Conservation (phyloP, 1,139 yeast genomes). For the Saccharomycopsis hybrid region DNA sequence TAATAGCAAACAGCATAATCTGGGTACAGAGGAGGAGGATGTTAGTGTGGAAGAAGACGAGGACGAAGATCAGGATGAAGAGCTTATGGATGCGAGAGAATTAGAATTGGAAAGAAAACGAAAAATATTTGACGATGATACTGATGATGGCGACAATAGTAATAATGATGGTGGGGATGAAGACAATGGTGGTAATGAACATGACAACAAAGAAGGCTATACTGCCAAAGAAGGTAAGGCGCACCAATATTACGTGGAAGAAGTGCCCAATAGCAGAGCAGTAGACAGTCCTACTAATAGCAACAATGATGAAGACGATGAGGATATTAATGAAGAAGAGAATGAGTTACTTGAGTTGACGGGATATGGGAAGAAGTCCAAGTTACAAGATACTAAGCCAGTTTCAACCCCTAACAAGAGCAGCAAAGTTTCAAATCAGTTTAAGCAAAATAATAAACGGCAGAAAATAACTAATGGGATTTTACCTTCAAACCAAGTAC, state of each 20-base stretch:
- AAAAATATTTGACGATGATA: slow-evolving; percentile 10
- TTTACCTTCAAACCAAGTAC: neutral
- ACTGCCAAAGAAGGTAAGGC: too few species aligned
- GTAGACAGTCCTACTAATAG: too few species aligned
- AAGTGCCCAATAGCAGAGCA: too few species aligned
- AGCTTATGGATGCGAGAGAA: neutral
- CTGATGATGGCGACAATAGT: slow-evolving; percentile 5
- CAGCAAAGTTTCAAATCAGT: too few species aligned
- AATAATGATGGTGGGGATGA: slow-evolving; percentile 10
- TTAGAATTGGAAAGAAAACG: slow-evolving; percentile 10
- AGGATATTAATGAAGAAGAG: slow-evolving; percentile 14
- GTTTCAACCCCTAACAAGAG: neutral
- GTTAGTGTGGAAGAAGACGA: slow-evolving; percentile 23
- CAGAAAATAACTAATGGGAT: too few species aligned
- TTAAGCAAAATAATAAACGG: neutral
- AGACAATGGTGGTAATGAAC: neutral
- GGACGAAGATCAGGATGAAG: slow-evolving; percentile 32
- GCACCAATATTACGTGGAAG: too few species aligned
- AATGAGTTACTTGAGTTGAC: slow-evolving; percentile 17
- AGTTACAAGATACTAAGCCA: neutral
- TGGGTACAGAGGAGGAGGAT: slow-evolving; percentile 12
- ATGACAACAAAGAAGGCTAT: too few species aligned
- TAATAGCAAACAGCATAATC: too few species aligned
- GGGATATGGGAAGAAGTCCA: slow-evolving; percentile 11
- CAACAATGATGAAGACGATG: too few species aligned